These are phyloP conservation scores for Tetrapisispora namnaoensis DNA, from an alignment of 805 yeast genomes.

Conservation along the genomic window DNA sequence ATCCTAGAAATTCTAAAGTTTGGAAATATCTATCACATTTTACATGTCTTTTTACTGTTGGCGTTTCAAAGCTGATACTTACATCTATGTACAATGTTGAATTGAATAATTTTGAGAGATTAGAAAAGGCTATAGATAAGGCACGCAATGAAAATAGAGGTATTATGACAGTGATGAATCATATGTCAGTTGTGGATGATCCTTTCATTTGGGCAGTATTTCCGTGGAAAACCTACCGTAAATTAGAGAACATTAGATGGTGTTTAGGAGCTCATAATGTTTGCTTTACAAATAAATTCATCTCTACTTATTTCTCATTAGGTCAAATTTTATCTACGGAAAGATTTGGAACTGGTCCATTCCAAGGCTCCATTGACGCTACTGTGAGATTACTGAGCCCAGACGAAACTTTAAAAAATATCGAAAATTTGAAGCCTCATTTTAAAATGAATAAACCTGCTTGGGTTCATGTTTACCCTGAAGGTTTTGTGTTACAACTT, in stretches of 20 bases:
- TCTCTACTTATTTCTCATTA: conserved; percentile 59
- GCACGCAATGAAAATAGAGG: conserved; percentile 64
- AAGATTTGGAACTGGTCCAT: conserved; percentile 88
- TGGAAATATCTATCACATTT: conserved; percentile 67
- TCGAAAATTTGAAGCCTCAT: conserved; percentile 33
- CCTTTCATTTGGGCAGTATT: conserved; percentile 83
- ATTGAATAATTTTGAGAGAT: conserved; percentile 49
- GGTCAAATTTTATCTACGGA: conserved; percentile 85
- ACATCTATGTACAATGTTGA: conserved; percentile 54
- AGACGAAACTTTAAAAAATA: conserved; percentile 40
- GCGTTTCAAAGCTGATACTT: conserved; percentile 52
- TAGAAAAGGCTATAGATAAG: conserved; percentile 54
- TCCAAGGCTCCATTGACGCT: conserved; percentile 84
- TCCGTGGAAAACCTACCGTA: conserved; percentile 57
- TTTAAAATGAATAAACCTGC: conserved; percentile 49
- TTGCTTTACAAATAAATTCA: conserved; percentile 53
- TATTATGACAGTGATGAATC: conserved; percentile 80
- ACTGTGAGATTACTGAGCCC: conserved; percentile 71
- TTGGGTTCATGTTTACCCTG: conserved; percentile 95
- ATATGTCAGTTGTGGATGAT: conserved; percentile 85
- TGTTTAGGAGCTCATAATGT: conserved; percentile 89
- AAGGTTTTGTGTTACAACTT: conserved; percentile 83
- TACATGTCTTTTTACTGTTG: conserved; percentile 58
- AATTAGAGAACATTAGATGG: conserved; percentile 73
- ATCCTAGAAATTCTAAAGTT: conserved; percentile 45